Evolutionary conservation across 2,329 filamentous ascomycete species (phyloP).

Genomic region (Aureobasidium mangrovei): DNA sequence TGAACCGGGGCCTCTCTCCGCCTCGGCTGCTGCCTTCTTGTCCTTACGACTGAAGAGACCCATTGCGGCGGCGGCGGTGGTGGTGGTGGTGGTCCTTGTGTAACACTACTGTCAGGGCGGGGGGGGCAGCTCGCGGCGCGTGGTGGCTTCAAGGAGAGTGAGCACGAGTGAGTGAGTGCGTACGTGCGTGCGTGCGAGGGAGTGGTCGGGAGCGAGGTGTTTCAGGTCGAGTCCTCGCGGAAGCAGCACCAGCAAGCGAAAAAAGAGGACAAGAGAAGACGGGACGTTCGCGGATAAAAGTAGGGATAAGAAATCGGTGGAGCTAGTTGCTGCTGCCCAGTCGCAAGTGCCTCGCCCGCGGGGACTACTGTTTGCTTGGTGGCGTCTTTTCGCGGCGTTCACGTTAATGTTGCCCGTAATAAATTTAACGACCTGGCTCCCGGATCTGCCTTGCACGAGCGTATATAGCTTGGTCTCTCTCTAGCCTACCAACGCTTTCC

Average conservation of each 20-base stretch:
- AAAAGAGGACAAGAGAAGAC: constrained; percentile 9
- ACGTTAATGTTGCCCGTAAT: constrained; percentile 10
- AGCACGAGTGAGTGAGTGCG: too few species aligned
- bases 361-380: constrained; percentile 3
- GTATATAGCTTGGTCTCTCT: not conserved
- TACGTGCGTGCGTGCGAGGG: too few species aligned
- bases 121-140: constrained; percentile 2
- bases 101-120: constrained; percentile 2
- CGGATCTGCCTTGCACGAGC: constrained; percentile 11
- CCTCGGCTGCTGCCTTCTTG: constrained; percentile 28
- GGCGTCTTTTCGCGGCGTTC: constrained; percentile 6
- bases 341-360: constrained; percentile 10
- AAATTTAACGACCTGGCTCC: constrained; percentile 12
- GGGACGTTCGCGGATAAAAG: constrained; percentile 10
- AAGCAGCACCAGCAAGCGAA: not conserved
- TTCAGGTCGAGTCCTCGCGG: not conserved
- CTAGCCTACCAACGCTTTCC: not conserved
- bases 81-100: not conserved
- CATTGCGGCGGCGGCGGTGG: constrained; percentile 29
- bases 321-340: constrained; percentile 1
- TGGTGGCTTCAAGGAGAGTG: not conserved
- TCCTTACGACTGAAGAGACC: constrained; percentile 46
- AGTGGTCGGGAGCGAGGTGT: not conserved
- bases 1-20: constrained; percentile 1
- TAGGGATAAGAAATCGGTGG: constrained; percentile 7